Evolutionary conservation across 306 rosid genomes (phyloP), one percentile per base, ranked within the genome.

Genomic region (Vachellia pachyceras): DNA sequence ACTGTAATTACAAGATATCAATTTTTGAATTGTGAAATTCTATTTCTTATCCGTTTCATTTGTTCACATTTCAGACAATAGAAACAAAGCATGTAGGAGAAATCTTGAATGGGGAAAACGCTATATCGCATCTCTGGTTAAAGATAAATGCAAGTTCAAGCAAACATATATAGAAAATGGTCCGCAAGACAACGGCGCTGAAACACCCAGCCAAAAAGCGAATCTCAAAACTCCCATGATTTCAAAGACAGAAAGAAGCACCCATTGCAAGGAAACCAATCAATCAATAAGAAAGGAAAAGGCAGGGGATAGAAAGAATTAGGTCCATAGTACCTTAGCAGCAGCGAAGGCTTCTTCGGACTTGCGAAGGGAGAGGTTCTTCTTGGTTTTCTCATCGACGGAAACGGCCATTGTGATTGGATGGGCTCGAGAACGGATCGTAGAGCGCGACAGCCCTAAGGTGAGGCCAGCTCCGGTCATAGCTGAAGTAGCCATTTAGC

Each of bases 301-400:
- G 14, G 25, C 6, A 7, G 2, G 33, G 12, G 41, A 46, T 14
- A 29, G 14, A 14, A 67, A 14, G 2, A 47, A 76, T 10, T 23
- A 20, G 45, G 69, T 39, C 7, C 11, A 82, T 5, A 33, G 49
- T 75, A 94, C 98, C 94, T 93, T 90, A 74, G 99, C 98, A 6
- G 91, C 94, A 73, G 91, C 81, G 88, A 95, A 93, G 72, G 97
- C 98, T 83, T 92, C 92, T 79, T 93, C 90, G 4, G 99, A 95
- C 55, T 95, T 95, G 23, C 85, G 74, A n/a, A 93, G 94, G 45
- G 79, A 86, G 87, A 88, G 94, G 36, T 83, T 92, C 85, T 86
- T 92, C 82, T 79, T 84, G 66, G 84, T 69, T 85, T 90, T 89
- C 81, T 82, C 83, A 73, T 95, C 97, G 63, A 87, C 83, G 8